phyloP scores from a whole-genome alignment of 108 stramenopile species.

The Nannochloropsis gaditana region DNA sequence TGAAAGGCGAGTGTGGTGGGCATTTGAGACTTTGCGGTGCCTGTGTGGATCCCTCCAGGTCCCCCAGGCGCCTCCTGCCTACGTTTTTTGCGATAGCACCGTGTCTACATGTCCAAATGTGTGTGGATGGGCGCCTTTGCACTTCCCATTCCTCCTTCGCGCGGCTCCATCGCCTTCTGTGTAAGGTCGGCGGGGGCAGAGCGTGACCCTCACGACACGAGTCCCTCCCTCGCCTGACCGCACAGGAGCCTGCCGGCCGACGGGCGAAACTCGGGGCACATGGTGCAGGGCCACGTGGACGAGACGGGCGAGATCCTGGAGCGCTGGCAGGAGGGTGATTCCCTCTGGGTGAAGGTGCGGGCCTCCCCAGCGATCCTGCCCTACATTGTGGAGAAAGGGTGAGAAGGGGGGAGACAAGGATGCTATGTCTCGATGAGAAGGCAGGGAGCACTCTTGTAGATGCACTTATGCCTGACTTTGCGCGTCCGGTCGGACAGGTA shows the following conservation, averaged over 20 bases:
- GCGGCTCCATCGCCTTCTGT: no score
- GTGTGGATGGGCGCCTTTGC: no score
- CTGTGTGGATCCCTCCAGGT: no score
- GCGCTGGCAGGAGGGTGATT: conserved; percentile 73
- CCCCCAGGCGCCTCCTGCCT: no score
- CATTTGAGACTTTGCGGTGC: no score
- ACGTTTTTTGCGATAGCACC: no score
- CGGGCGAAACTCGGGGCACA: neutral
- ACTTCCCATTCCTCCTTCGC: neutral
- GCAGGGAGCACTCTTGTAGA: neutral
- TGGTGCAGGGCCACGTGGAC: conserved; percentile 94
- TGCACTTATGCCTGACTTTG: neutral
- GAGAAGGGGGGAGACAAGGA: neutral
- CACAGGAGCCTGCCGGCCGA: conserved; percentile 5
- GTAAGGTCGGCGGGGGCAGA: no score
- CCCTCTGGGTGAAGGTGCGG: conserved; percentile 73
- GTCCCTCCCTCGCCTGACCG: neutral
- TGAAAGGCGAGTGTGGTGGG: neutral
- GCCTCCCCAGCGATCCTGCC: conserved; percentile 62
- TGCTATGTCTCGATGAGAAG: neutral
- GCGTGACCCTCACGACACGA: no score
- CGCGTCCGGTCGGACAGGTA: conserved; percentile 46
- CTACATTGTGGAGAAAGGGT: conserved; percentile 93
- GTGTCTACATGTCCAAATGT: no score
- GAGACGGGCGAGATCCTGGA: conserved; percentile 71